A percentile compares a stretch with the other conserved stretches of the same genome.
Evolutionary conservation across 2,329 filamentous ascomycete genomes (phyloP).

Genomic region (Ceratocystis papillata): DNA sequence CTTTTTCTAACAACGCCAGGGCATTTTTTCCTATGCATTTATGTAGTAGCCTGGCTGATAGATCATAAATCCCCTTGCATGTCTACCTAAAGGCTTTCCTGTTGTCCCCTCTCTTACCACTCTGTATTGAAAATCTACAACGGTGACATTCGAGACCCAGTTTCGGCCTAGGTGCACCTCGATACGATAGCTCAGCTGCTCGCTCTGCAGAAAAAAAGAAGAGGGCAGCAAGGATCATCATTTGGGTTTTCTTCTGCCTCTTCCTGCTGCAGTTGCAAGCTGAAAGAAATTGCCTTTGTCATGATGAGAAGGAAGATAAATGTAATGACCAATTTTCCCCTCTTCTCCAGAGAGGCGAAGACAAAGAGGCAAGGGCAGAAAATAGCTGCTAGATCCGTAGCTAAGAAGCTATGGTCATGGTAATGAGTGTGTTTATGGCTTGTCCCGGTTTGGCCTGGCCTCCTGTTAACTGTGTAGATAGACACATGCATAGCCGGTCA

Average conservation of each 20-base stretch:
- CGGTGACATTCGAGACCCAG: not conserved
- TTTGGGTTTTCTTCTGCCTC: not conserved
- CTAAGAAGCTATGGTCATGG: not conserved
- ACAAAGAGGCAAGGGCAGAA: not conserved
- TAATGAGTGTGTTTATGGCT: not conserved
- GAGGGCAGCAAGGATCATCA: not conserved
- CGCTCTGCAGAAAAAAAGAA: not conserved
- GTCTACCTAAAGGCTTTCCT: not conserved
- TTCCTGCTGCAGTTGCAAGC: constrained; percentile 4
- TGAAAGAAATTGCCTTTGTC: constrained; percentile 9
- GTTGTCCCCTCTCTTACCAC: not conserved
- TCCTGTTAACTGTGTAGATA: not conserved
- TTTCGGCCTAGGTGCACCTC: not conserved
- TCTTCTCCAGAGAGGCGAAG: not conserved
- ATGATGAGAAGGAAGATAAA: not conserved
- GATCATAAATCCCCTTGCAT: not conserved
- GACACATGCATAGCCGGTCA: not conserved
- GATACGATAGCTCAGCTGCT: constrained; percentile 8
- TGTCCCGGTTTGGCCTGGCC: not conserved
- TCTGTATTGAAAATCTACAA: constrained; percentile 1
- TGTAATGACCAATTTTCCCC: too few species aligned
- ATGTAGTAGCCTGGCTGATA: not conserved
- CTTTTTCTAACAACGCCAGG: not conserved
- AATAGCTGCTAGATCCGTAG: not conserved
- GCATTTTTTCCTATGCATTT: not conserved